phyloP scores from a whole-genome alignment of 805 yeast species.

The Starmerella khaoyaiensis region DNA sequence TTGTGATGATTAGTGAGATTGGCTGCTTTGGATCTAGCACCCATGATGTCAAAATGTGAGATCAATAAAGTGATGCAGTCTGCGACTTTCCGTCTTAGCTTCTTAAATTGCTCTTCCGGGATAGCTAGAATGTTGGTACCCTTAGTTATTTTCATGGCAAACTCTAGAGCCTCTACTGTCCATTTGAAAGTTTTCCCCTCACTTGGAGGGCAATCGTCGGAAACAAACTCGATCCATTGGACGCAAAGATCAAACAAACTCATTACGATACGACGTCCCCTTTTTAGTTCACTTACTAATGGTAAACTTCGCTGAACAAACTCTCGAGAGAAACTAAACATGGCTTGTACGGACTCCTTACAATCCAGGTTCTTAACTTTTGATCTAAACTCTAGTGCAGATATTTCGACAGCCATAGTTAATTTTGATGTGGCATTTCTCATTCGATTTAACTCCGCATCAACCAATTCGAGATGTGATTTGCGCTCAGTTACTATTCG shows the following conservation, averaged over 20 bases:
- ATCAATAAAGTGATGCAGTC: slow-evolving; percentile 87
- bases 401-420: slow-evolving; percentile 50
- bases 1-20: slow-evolving; percentile 31
- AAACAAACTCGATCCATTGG: slow-evolving; percentile 85
- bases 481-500: slow-evolving; percentile 25
- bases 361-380: slow-evolving; percentile 46
- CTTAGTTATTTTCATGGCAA: slow-evolving; percentile 85
- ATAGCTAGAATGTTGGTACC: slow-evolving; percentile 79
- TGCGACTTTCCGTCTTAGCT: slow-evolving; percentile 70
- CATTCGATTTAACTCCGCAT: slow-evolving; percentile 54
- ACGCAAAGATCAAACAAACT: slow-evolving; percentile 56
- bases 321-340: slow-evolving; percentile 69
- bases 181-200: slow-evolving; percentile 85
- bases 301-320: slow-evolving; percentile 60
- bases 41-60: slow-evolving; percentile 96
- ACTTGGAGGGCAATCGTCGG: slow-evolving; percentile 89
- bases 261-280: slow-evolving; percentile 55
- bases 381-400: slow-evolving; percentile 37
- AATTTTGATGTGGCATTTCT: slow-evolving; percentile 56
- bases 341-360: slow-evolving; percentile 63
- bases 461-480: slow-evolving; percentile 60
- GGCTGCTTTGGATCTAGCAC: slow-evolving; percentile 73
- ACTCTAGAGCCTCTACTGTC: slow-evolving; percentile 92
- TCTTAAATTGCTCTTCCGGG: slow-evolving; percentile 59
- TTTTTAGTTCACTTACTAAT: slow-evolving; percentile 48